phyloP scores from a whole-genome alignment of 2,329 filamentous ascomycete genomes.

The Verruconis gallopava region DNA sequence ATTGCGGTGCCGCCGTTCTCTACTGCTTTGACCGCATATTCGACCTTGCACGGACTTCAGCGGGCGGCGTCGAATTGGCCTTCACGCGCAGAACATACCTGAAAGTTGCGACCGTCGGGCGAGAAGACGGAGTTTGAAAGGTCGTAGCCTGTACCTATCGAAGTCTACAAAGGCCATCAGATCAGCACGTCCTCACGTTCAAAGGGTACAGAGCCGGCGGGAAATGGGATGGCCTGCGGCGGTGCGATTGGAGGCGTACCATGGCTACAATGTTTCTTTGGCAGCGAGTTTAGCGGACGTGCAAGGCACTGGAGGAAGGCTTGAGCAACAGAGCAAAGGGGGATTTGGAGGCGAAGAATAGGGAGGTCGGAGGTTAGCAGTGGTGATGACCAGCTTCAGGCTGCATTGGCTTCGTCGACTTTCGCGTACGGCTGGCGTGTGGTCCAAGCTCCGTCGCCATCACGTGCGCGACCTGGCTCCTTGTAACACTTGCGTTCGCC shows the following conservation, averaged over 20 bases:
- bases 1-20: slow-evolving; percentile 95
- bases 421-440: too few species aligned
- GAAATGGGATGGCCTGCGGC: too few species aligned
- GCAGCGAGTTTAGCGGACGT: too few species aligned
- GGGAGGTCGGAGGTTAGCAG: too few species aligned
- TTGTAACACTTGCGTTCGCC: too few species aligned
- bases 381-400: background rate
- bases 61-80: too few species aligned
- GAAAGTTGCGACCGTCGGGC: slow-evolving; percentile 96
- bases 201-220: background rate
- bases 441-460: too few species aligned
- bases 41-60: too few species aligned
- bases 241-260: background rate
- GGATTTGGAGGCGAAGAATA: too few species aligned
- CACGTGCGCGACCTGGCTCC: too few species aligned
- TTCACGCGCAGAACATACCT: slow-evolving; percentile 53
- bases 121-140: slow-evolving; percentile 99
- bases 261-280: background rate
- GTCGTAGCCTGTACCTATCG: slow-evolving; percentile 99
- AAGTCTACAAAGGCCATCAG: slow-evolving; percentile 51
- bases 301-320: too few species aligned
- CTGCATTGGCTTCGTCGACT: background rate
- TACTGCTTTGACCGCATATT: slow-evolving; percentile 97
- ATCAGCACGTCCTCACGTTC: slow-evolving; percentile 1
- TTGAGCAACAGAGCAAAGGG: too few species aligned